phyloP scores from a whole-genome alignment of 2,329 filamentous ascomycete genomes.

The Aaosphaeria pasadenensis region DNA sequence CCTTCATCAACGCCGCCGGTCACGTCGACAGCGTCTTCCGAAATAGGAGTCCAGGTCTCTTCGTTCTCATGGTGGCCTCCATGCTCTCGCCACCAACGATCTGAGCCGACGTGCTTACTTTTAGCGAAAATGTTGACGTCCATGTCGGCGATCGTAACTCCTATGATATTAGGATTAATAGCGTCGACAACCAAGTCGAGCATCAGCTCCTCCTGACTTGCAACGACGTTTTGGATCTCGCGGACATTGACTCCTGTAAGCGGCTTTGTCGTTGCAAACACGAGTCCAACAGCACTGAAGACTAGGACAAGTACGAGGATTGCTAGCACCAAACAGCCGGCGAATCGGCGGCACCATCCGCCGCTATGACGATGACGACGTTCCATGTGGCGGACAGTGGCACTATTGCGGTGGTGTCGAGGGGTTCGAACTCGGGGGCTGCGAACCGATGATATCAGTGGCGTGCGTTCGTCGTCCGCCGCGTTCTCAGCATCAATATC shows the following conservation, averaged over 20 bases:
- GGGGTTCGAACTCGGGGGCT: slow-evolving; percentile 51
- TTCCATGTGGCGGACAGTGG: slow-evolving; percentile 67
- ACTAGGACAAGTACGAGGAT: slow-evolving; percentile 78
- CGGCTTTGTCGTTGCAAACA: slow-evolving; percentile 88
- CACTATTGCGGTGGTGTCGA: slow-evolving; percentile 50
- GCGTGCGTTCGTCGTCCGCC: slow-evolving; percentile 85
- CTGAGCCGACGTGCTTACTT: slow-evolving; percentile 77
- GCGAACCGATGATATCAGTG: slow-evolving; percentile 66
- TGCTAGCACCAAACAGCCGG: slow-evolving; percentile 82
- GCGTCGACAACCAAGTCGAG: slow-evolving; percentile 85
- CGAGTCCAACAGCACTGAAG: slow-evolving; percentile 81
- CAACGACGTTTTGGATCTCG: slow-evolving; percentile 83
- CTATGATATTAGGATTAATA: slow-evolving; percentile 88
- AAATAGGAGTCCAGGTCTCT: slow-evolving; percentile 25
- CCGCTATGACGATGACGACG: slow-evolving; percentile 55
- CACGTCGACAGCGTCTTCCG: slow-evolving; percentile 5
- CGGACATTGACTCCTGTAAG: slow-evolving; percentile 74
- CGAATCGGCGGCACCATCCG: slow-evolving; percentile 69
- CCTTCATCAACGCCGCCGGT: slow-evolving; percentile 46
- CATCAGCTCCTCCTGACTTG: slow-evolving; percentile 93
- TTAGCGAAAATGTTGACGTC: slow-evolving; percentile 94
- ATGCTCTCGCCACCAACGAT: slow-evolving; percentile 43
- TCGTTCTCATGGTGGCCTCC: slow-evolving; percentile 17
- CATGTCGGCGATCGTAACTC: slow-evolving; percentile 79
- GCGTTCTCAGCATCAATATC: slow-evolving; percentile 78